These are phyloP conservation scores for Fusarium mangiferae DNA, from an alignment of 2,329 filamentous ascomycete species.

Conservation along the genomic window DNA sequence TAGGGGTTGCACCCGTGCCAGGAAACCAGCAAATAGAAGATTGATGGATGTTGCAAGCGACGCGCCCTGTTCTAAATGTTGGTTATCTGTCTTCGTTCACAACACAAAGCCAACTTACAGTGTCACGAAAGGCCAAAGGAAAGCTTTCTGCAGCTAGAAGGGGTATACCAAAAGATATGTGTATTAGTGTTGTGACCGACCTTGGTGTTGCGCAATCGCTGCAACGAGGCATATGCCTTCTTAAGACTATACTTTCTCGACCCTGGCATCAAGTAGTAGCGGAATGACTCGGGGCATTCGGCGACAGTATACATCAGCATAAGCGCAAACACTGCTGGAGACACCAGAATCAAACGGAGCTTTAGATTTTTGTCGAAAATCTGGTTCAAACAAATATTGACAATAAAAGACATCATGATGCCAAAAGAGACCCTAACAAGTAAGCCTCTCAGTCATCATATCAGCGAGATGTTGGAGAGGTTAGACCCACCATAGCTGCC, in stretches of 20 bases:
- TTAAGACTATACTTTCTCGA: neutral
- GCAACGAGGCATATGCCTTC: neutral
- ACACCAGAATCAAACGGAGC: neutral
- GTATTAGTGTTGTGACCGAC: neutral
- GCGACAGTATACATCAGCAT: neutral
- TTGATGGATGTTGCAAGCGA: neutral
- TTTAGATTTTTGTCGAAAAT: neutral
- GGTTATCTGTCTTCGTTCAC: neutral
- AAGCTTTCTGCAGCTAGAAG: neutral
- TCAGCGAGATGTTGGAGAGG: neutral
- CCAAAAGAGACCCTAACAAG: neutral
- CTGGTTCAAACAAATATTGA: neutral
- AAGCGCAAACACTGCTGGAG: neutral
- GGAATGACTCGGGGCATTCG: neutral
- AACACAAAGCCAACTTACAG: accelerated
- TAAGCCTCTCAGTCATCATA: neutral
- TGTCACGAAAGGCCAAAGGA: neutral
- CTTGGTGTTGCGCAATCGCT: neutral
- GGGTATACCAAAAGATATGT: accelerated
- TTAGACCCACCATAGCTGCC: neutral
- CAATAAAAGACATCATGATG: neutral
- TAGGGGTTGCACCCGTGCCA: neutral
- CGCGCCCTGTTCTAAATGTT: neutral
- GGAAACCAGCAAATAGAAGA: neutral
- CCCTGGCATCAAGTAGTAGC: neutral